Evolutionary conservation across 495 filamentous ascomycete genomes (phyloP).

Genomic region (Neurospora sp.): DNA sequence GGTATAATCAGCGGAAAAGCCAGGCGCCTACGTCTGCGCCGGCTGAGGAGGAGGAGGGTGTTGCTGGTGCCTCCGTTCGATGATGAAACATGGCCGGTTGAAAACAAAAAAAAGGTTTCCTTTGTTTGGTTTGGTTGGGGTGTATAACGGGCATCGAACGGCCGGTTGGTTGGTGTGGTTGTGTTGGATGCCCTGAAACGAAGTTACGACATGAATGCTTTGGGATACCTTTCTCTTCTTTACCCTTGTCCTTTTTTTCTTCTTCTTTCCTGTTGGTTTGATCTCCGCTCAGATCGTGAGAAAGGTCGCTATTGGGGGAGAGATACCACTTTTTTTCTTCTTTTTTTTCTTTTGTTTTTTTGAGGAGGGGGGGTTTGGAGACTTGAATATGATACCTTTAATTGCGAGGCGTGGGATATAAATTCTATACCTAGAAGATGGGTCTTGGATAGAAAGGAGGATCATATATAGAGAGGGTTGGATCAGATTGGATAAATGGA

Average conservation of each 20-base stretch:
- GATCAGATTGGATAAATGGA: too few relatives aligned
- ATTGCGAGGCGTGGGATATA: neutral
- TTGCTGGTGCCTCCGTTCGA: neutral
- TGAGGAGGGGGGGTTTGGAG: neutral
- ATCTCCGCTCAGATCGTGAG: neutral
- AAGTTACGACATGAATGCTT: neutral
- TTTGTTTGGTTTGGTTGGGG: neutral
- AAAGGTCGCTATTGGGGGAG: neutral
- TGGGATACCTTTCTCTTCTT: neutral
- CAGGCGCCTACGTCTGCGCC: neutral
- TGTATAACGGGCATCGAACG: neutral
- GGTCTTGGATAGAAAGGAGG: neutral
- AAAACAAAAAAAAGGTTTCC: neutral
- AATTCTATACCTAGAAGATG: neutral
- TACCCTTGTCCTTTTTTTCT: neutral
- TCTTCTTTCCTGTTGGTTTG: neutral
- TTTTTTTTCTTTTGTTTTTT: neutral
- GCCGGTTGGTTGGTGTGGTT: neutral
- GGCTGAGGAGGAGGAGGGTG: neutral
- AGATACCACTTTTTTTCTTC: neutral
- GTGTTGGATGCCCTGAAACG: neutral
- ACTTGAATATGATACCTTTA: neutral
- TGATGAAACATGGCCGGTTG: neutral
- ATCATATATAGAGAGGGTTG: neutral
- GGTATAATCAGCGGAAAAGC: slow-evolving; percentile 22